phyloP scores from a whole-genome alignment of 768 basidiomycete species.

The Psilocybe subaeruginosa region DNA sequence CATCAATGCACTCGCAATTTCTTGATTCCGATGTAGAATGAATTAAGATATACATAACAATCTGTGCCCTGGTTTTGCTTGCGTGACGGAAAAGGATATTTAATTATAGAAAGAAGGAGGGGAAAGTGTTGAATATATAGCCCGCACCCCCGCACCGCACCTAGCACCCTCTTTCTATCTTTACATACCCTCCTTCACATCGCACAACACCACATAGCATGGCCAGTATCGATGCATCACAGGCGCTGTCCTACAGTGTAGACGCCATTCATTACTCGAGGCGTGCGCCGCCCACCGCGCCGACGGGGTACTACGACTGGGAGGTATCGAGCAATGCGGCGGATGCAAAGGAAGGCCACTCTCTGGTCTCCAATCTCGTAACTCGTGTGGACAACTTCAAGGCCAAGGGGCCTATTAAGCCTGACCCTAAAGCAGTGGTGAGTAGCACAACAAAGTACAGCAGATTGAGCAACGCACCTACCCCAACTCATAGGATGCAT shows the following conservation, averaged over 20 bases:
- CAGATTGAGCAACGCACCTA: no score
- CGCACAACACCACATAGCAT: background rate
- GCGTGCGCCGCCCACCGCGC: slow-evolving; percentile 15
- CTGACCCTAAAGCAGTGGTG: slow-evolving; percentile 13
- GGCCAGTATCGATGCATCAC: slow-evolving; percentile 7
- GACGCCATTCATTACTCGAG: slow-evolving; percentile 17
- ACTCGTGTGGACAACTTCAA: slow-evolving; percentile 11
- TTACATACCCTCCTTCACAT: background rate
- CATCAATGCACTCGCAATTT: no score
- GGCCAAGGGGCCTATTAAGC: slow-evolving; percentile 16
- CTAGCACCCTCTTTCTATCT: no score
- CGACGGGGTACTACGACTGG: slow-evolving; percentile 22
- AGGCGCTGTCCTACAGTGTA: slow-evolving; percentile 8
- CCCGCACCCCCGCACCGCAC: no score
- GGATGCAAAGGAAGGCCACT: slow-evolving; percentile 11
- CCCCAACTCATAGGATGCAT: slow-evolving; percentile 1
- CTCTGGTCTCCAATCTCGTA: slow-evolving; percentile 11
- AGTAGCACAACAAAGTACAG: background rate
- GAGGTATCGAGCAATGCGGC: slow-evolving; percentile 17
- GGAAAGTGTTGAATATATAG: no score
- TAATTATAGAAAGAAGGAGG: no score
- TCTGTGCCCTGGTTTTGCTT: no score
- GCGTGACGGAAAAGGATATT: no score
- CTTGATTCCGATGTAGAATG: no score
- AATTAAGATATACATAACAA: no score